Base-by-base conservation (phyloP, 139 green algal species). In the Tetraselmis striata region DNA sequence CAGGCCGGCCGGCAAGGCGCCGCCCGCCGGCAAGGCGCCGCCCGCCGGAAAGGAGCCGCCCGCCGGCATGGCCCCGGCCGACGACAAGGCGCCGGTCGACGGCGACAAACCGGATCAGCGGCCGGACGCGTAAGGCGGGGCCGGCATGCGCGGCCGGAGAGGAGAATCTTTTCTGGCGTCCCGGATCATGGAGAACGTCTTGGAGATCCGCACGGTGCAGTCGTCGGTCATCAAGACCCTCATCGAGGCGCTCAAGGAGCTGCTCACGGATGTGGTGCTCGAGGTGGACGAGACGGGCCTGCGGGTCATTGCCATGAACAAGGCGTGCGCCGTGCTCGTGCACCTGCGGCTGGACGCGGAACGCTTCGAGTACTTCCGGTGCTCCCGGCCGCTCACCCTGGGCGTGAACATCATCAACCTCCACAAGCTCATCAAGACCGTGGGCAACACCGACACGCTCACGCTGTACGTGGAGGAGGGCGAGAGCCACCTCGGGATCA, bases 381-480 rank as follows among this genome's bases (percentile, higher is more conserved):
- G 82, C 67, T 22, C 2, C 11, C 28, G 31, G 1, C 27, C 25
- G 2, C 77, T 79, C 30, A 5, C 29, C 0, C 58, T 85, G 18
- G 82, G 82, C 30, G 59, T 85, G 26, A 85, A 85, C 82, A 85
- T 85, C 77, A n/a, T 85, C 1, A 83, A 85, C 59, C 22, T 85
- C 29, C 59, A 85, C 82, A 85, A 85, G 77, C 24, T 85, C 0
- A 82, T 82, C 82, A 85, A 85, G 82, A 79, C 82, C 1, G 32
- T 75, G 0, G 79, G 82, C 78, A 77, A 24, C 27, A 76, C 25
- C 1, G 82, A 85, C 67, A 80, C 31, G 25, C 59, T 85, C 59
- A 80, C 77, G 0, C 24, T 85, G 25, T 82, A 80, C 59, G 82
- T 85, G 23, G 31, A 85, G 0, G 28, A 31, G 29, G 58, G 75